Percentiles rank a stretch among this genome's conserved stretches.
Evolutionary conservation across 192 early-diverging fungal genomes (phyloP).

Genomic region (Umbelopsis isabellina): DNA sequence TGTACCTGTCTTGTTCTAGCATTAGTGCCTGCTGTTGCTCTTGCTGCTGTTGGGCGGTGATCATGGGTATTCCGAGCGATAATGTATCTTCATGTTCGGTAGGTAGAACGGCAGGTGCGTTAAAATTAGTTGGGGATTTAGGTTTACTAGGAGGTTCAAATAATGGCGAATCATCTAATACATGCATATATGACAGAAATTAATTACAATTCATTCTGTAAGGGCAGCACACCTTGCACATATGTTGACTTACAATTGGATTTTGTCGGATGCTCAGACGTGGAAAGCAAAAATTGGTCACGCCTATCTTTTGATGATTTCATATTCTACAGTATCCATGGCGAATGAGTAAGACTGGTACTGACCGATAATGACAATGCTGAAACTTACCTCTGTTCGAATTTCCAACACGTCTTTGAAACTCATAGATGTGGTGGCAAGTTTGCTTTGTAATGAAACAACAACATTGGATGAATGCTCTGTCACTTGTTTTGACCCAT

Average conservation of each 20-base stretch:
- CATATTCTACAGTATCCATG: conserved; percentile 69
- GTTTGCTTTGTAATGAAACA: conserved; percentile 87
- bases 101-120: not conserved
- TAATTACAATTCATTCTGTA: not conserved
- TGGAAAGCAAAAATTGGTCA: conserved; percentile 85
- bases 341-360: not conserved
- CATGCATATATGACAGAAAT: not conserved
- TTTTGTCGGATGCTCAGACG: conserved; percentile 41
- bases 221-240: not conserved
- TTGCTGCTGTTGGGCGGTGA: conserved; percentile 55
- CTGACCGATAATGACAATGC: too few species aligned
- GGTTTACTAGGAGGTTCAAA: conserved; percentile 4
- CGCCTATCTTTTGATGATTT: conserved; percentile 86
- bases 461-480: conserved; percentile 95
- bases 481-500: conserved; percentile 66
- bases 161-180: conserved; percentile 5
- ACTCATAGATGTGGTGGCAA: conserved; percentile 85
- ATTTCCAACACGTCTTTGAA: conserved; percentile 98
- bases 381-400: conserved; percentile 65
- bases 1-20: conserved; percentile 74
- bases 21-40: conserved; percentile 72
- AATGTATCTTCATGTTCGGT: conserved; percentile 44
- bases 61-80: conserved; percentile 50
- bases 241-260: conserved; percentile 33
- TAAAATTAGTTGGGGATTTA: not conserved